Evolutionary conservation across 306 rosid species (phyloP).

Genomic region (Amphicarpaea edgeworthii): DNA sequence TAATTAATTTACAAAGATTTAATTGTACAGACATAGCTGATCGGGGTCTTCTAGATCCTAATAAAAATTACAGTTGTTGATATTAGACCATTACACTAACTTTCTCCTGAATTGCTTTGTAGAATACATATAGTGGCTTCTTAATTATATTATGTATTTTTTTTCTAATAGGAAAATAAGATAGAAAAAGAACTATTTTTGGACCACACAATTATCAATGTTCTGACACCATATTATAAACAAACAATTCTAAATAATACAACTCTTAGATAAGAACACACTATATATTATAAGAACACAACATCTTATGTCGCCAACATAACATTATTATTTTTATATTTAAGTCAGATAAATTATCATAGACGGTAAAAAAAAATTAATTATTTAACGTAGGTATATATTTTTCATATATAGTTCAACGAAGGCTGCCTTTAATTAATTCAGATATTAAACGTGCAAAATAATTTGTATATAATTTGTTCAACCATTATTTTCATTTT

Average conservation of each 20-base stretch:
- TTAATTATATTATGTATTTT: neutral
- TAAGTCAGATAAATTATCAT: too few relatives aligned
- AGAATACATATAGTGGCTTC: neutral
- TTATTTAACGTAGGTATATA: too few relatives aligned
- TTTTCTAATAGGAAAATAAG: neutral
- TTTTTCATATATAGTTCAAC: too few relatives aligned
- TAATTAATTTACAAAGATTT: neutral
- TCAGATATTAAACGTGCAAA: conserved; percentile 22
- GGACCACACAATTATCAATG: neutral
- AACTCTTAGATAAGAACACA: neutral
- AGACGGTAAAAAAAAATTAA: too few relatives aligned
- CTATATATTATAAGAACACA: too few relatives aligned
- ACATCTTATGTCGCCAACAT: neutral
- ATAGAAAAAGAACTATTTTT: neutral
- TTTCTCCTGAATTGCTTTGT: neutral
- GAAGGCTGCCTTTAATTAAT: neutral
- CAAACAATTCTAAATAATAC: neutral
- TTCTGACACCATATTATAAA: neutral
- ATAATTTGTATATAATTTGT: neutral
- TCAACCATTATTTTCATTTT: conserved; percentile 9
- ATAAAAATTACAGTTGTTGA: neutral
- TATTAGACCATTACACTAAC: neutral
- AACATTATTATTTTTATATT: too few relatives aligned
- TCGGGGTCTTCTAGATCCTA: neutral
- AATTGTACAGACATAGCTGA: neutral